Percentiles rank a stretch among this genome's conserved stretches.
These are phyloP conservation scores for Talaromyces sp. DNA, from an alignment of 2,329 filamentous ascomycete genomes.

Conservation along the genomic window DNA sequence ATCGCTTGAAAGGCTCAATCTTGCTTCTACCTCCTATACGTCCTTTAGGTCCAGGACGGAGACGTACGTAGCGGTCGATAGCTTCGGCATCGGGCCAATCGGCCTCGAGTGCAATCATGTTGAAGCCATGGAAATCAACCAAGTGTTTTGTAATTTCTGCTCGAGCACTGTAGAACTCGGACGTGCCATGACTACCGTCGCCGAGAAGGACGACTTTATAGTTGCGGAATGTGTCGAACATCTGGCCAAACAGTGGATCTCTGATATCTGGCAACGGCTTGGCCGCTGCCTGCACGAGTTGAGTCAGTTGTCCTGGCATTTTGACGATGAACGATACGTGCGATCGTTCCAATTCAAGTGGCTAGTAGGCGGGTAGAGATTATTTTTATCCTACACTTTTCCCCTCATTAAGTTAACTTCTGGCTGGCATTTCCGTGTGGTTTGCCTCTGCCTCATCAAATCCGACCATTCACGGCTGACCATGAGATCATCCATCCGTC, in stretches of 20 bases:
- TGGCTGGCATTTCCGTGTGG: background rate
- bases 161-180: conserved; percentile 54
- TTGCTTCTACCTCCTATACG: conserved; percentile 28
- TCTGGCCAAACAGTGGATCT: conserved; percentile 37
- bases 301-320: conserved; percentile 30
- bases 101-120: conserved; percentile 50
- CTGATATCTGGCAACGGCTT: conserved; percentile 36
- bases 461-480: conserved; percentile 3
- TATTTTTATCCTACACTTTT: background rate
- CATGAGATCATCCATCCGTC: conserved; percentile 20
- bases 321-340: background rate
- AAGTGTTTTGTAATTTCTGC: conserved; percentile 52
- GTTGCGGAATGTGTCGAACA: conserved; percentile 42
- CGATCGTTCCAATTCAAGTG: background rate
- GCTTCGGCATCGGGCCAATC: conserved; percentile 55
- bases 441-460: conserved; percentile 13
- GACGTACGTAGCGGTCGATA: conserved; percentile 51
- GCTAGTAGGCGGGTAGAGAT: background rate
- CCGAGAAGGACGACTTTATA: conserved; percentile 46
- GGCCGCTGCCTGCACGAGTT: conserved; percentile 35
- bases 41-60: conserved; percentile 39
- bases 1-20: conserved; percentile 47
- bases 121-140: conserved; percentile 51
- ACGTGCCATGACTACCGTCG: conserved; percentile 53
- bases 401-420: background rate